Base-by-base conservation (phyloP, 2,329 filamentous ascomycete species). In the Myriosclerotinia duriaeana region DNA sequence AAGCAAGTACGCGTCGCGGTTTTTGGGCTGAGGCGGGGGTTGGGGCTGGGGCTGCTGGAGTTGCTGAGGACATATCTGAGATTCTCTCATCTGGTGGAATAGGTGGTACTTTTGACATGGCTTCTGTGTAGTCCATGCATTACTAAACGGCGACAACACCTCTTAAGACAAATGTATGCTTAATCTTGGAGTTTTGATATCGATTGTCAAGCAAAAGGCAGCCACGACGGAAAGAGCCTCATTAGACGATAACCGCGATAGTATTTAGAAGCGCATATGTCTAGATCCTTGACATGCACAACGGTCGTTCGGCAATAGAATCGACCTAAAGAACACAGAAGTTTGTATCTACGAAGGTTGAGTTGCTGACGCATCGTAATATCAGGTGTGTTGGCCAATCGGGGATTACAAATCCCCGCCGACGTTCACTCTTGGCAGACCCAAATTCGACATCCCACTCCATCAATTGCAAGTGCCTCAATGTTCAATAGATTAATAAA, bases 1-100 rank as follows among this genome's bases (percentile, higher is more conserved):
- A 94, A 0, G 84, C 80, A 42, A 83, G 79, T 15, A 73, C 69
- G 40, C 72, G 68, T 48, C 70, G 69, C 64, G 69, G 66, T 58
- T 70, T 73, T 7, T 53, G 30, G 44, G 58, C 17, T 48, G 42
- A 36, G 44, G 44, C 38, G 56, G 15, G n/a, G 44, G 30, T 50
- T 17, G 44, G 44, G 7, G 30, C 26, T 14, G 30, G n/a, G 20
- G 58, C 5, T 34, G 30, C 38, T 17, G 44, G 44, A 11, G 30
- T 38, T 5, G 44, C 4, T 14, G 30, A 44, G 30, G 58, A 60
- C 30, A 50, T 60, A 9, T 50, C 44, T 50, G n/a, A 38, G 20
- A 36, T 11, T 36, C 12, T 36, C 30, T 9, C 44, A 60, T 60
- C 58, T 7, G 30, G 14, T 20, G 46, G 30, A 38, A 38, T 9